Percentiles rank a stretch among this genome's conserved stretches.
phyloP scores from a whole-genome alignment of 768 basidiomycete genomes.

The Trametes maxima region DNA sequence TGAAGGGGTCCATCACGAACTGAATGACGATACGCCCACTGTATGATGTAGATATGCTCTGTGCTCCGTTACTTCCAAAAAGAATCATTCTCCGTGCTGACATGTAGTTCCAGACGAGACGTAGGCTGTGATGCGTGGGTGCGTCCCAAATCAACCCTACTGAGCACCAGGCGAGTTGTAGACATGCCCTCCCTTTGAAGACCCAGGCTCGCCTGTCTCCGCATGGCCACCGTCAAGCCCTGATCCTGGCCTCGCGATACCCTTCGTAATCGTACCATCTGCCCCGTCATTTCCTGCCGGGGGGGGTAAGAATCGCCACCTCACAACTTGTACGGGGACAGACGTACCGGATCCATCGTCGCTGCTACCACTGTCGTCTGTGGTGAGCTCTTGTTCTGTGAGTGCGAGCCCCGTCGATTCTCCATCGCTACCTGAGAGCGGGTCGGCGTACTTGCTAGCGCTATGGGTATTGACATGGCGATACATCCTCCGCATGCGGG shows the following conservation, averaged over 20 bases:
- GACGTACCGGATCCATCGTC: slow-evolving; percentile 10
- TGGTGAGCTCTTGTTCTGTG: no score
- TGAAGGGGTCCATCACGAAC: slow-evolving; percentile 45
- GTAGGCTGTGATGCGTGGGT: neutral
- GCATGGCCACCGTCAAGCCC: slow-evolving; percentile 13
- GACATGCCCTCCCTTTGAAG: slow-evolving; percentile 16
- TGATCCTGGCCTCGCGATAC: neutral
- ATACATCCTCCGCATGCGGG: slow-evolving; percentile 6
- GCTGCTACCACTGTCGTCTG: neutral
- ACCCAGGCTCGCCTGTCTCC: slow-evolving; percentile 10
- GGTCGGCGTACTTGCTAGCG: neutral
- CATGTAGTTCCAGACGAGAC: neutral
- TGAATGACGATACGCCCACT: neutral
- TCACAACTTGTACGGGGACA: neutral
- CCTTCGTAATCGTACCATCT: slow-evolving; percentile 7
- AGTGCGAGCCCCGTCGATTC: no score
- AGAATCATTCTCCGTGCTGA: neutral
- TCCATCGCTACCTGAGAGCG: neutral
- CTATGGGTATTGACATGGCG: neutral
- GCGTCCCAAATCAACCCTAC: neutral
- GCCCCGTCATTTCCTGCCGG: slow-evolving; percentile 4
- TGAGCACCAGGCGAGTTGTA: slow-evolving; percentile 12
- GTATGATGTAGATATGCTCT: neutral
- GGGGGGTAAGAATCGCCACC: neutral
- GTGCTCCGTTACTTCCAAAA: neutral